Base-by-base conservation (phyloP, 2,329 filamentous ascomycete genomes). In the Boeremia lycopersici region DNA sequence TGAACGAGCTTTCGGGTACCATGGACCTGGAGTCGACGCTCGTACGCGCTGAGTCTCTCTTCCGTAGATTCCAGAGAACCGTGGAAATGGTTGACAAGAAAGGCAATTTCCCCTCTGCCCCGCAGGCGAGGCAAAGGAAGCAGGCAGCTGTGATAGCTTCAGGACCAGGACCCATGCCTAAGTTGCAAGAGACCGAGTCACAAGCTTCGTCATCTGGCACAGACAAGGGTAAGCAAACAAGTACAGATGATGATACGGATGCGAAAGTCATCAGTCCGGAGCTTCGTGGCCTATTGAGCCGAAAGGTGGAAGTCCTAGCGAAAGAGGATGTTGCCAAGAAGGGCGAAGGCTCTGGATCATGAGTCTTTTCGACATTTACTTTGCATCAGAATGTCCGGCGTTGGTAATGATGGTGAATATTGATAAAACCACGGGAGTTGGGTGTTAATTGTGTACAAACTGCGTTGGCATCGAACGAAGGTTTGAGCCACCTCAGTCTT, bases 11-110 rank as follows among this genome's bases (percentile, higher is more conserved):
- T 1, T 96, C 91, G 5, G 89, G 89, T 61, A 96, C 89, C 1
- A 98, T 99, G 70, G 95, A 99, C 64, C 84, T 99, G 0, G 84
- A 92, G 47, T 89, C 89, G 0, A 96, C 91, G 0, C 84, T 98
- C 15, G 86, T 96, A 56, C 86, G 93, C 29, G 95, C 95, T 10
- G 95, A 99, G 76, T 84, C 87, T 0, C 84, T 99, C 2, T 99
- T 96, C 80, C 86, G 86, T 59, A 87, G 90, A 44, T 99, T 96
- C 76, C 88, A 96, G 68, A 85, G 92, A 39, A 88, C 91, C 1
- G 89, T 99, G 10, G 91, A 98, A 69, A 89, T 91, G 0, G 88
- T 96, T 31, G 96, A 99, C 75, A 93, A 95, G 78, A 96, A 95
- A 74, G 82, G 88, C 46, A 92, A 90, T 68, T 96, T 96, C 64